Conservation (phyloP, 257 asterid species). For the Solanum microdontum region DNA sequence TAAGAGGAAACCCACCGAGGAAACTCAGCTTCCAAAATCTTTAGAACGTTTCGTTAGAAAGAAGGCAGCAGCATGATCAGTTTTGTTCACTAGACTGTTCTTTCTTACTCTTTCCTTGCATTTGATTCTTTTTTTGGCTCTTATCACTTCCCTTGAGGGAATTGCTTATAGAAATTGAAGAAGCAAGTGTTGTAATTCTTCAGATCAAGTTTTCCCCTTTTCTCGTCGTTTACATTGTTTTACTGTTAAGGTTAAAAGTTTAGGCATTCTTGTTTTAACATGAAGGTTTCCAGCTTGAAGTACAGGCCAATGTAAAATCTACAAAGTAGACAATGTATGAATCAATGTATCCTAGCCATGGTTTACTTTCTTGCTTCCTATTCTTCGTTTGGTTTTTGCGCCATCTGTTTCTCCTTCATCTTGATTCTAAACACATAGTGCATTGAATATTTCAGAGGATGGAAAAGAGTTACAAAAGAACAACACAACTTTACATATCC, state of each 20-base stretch:
- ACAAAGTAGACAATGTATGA: background rate
- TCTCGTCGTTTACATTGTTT: background rate
- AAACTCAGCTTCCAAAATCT: slow-evolving; percentile 47
- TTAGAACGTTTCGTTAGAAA: slow-evolving; percentile 55
- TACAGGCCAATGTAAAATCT: background rate
- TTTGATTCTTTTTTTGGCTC: slow-evolving; percentile 2
- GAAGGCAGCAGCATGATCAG: slow-evolving; percentile 19
- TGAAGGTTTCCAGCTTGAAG: background rate
- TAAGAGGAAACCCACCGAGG: slow-evolving; percentile 51
- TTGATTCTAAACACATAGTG: background rate
- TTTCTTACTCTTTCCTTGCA: slow-evolving; percentile 4
- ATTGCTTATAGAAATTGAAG: background rate
- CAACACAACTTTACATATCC: background rate
- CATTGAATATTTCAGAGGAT: background rate
- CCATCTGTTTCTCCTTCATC: background rate
- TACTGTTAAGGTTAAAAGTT: background rate
- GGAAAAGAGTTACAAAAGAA: background rate
- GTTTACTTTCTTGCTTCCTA: background rate
- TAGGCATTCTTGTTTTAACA: background rate
- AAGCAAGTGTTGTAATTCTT: background rate
- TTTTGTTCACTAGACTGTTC: background rate
- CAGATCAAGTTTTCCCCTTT: background rate
- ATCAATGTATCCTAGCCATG: background rate
- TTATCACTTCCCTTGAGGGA: background rate
- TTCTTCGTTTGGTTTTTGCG: background rate